These are phyloP conservation scores for Diaporthe sp. DNA, from an alignment of 2,329 filamentous ascomycete species.

Conservation along the genomic window DNA sequence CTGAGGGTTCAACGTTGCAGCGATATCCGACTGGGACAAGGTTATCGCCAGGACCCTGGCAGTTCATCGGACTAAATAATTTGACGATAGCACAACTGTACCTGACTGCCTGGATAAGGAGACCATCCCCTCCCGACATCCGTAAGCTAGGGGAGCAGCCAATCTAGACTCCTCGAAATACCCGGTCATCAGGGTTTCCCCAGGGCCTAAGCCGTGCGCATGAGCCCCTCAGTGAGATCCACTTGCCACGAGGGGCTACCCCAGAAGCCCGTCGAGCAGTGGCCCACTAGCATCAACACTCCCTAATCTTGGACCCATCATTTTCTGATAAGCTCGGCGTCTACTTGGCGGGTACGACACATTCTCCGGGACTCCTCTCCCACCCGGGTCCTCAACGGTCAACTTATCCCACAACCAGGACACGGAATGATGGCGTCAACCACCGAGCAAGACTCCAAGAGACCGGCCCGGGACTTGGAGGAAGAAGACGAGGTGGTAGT, in stretches of 20 bases:
- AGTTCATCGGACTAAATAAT: background rate
- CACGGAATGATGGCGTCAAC: slow-evolving; percentile 28
- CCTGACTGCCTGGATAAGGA: background rate
- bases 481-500: slow-evolving; percentile 24
- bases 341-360: background rate
- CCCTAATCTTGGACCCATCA: slow-evolving; percentile 28
- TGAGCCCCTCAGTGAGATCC: slow-evolving; percentile 30
- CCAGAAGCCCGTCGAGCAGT: background rate
- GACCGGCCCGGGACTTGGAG: slow-evolving; percentile 25
- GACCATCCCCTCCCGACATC: background rate
- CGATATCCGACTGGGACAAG: background rate
- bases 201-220: background rate
- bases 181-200: background rate
- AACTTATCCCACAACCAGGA: background rate
- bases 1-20: background rate
- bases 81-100: background rate
- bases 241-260: slow-evolving; percentile 40
- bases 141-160: background rate
- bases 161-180: background rate
- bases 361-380: background rate
- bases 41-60: background rate
- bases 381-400: background rate
- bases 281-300: slow-evolving; percentile 31
- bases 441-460: slow-evolving; percentile 26
- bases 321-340: slow-evolving; percentile 21